These are phyloP conservation scores for Ganoderma resinaceum DNA, from an alignment of 1,284 basidiomycete genomes.

Conservation along the genomic window DNA sequence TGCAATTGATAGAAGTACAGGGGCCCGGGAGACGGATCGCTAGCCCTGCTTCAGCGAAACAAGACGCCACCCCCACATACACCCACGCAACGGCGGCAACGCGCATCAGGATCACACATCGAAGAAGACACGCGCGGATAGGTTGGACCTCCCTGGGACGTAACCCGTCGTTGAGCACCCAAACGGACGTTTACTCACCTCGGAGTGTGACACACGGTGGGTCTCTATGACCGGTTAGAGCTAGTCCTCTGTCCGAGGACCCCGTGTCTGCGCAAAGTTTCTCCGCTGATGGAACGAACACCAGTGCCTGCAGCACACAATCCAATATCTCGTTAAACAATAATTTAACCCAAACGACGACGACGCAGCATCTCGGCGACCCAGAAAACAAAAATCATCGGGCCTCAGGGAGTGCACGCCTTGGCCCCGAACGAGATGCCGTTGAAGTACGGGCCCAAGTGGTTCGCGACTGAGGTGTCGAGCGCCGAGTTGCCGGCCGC, in stretches of 20 bases:
- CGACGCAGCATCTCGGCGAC: not conserved
- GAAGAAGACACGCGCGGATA: too few species aligned
- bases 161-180: too few species aligned
- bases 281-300: not conserved
- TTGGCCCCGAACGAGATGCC: slow-evolving; percentile 37
- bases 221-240: too few species aligned
- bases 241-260: too few species aligned
- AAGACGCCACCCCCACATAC: too few species aligned
- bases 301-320: not conserved
- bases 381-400: slow-evolving; percentile 21
- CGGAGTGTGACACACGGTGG: too few species aligned
- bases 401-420: slow-evolving; percentile 27
- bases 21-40: not conserved
- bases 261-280: too few species aligned
- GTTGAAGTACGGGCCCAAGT: slow-evolving; percentile 39
- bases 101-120: not conserved
- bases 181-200: too few species aligned
- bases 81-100: too few species aligned
- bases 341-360: not conserved
- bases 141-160: too few species aligned
- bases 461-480: slow-evolving; percentile 34
- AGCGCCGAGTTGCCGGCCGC: slow-evolving; percentile 34
- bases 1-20: too few species aligned
- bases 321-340: not conserved
- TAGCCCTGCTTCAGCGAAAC: too few species aligned